phyloP scores from a whole-genome alignment of 192 early-diverging fungal genomes.

The Backusella macrospora region DNA sequence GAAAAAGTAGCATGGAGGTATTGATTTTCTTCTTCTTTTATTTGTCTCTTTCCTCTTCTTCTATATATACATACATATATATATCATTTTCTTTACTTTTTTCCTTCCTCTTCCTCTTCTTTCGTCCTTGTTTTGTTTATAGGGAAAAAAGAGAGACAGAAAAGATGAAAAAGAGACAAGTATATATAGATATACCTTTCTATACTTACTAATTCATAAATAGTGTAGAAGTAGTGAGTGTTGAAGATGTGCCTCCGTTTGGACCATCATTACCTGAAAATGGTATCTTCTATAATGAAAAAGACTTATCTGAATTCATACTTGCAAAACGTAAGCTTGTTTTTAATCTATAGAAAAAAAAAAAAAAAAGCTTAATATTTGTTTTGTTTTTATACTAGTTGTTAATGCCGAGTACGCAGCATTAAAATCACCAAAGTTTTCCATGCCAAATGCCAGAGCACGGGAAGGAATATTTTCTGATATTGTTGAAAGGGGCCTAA shows the following conservation, averaged over 20 bases:
- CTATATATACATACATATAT: not conserved
- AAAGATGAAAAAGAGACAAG: too few relatives aligned
- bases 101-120: not conserved
- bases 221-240: slow-evolving; percentile 39
- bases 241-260: slow-evolving; percentile 56
- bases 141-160: not conserved
- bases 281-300: slow-evolving; percentile 44
- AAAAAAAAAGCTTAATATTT: not conserved
- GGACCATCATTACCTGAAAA: slow-evolving; percentile 53
- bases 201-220: not conserved
- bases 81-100: not conserved
- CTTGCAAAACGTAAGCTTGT: slow-evolving; percentile 39
- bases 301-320: slow-evolving; percentile 43
- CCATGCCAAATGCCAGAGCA: slow-evolving; percentile 48
- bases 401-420: slow-evolving; percentile 62
- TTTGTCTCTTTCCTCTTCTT: not conserved
- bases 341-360: slow-evolving; percentile 1
- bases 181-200: too few relatives aligned
- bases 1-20: slow-evolving; percentile 36
- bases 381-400: slow-evolving; percentile 46
- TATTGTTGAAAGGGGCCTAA: slow-evolving; percentile 45
- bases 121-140: not conserved
- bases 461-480: slow-evolving; percentile 53
- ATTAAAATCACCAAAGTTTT: slow-evolving; percentile 54
- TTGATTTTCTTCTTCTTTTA: not conserved